phyloP scores from a whole-genome alignment of 257 asterid genomes.

The Capsicum chinense region DNA sequence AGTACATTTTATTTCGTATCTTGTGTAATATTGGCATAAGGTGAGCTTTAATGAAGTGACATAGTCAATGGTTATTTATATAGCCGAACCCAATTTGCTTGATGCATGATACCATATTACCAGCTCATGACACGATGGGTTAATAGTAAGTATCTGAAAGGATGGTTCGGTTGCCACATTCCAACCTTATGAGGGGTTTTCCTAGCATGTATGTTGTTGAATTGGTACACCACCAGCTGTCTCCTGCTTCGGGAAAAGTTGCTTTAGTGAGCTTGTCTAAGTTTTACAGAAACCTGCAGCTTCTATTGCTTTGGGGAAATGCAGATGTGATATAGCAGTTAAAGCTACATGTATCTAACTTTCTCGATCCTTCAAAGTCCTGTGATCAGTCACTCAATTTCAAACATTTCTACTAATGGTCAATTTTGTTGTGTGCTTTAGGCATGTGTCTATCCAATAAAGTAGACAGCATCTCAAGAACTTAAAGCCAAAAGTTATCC shows the following conservation, averaged over 20 bases:
- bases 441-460: background rate
- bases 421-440: constrained; percentile 18
- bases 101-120: constrained; percentile 1
- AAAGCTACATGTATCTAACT: background rate
- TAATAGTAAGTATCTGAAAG: background rate
- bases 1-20: background rate
- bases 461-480: constrained; percentile 6
- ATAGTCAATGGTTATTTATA: background rate
- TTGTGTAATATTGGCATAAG: background rate
- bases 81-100: background rate
- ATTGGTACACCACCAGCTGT: background rate
- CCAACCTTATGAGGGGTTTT: background rate
- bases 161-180: background rate
- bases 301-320: background rate
- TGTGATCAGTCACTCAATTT: background rate
- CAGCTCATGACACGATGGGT: background rate
- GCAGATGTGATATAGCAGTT: background rate
- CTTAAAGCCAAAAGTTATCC: background rate
- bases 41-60: background rate
- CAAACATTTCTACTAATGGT: background rate
- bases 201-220: constrained; percentile 18
- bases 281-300: background rate
- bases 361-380: background rate
- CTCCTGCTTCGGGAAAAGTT: background rate
- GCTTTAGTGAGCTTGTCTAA: constrained; percentile 19